These are phyloP conservation scores for Solanum paucissectum DNA, from an alignment of 257 asterid genomes.

Conservation along the genomic window DNA sequence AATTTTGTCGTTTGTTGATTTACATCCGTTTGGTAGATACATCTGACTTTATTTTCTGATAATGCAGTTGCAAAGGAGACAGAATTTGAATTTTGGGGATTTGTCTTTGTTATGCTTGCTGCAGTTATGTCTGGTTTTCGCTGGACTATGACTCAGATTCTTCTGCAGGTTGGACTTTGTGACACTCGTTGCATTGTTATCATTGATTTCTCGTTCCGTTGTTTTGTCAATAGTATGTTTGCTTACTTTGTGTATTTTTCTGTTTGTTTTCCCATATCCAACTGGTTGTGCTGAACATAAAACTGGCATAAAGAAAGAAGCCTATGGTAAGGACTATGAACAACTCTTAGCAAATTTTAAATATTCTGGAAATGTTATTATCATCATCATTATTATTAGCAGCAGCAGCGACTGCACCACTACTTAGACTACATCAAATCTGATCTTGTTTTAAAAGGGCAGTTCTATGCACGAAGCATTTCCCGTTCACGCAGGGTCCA, in stretches of 20 bases:
- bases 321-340: slow-evolving; percentile 56
- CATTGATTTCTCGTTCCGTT: background rate
- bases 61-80: slow-evolving; percentile 92
- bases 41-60: slow-evolving; percentile 3
- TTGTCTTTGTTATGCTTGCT: slow-evolving; percentile 90
- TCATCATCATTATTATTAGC: background rate
- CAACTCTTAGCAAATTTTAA: background rate
- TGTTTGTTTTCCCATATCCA: slow-evolving; percentile 12
- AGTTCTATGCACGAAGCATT: background rate
- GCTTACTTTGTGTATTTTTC: slow-evolving; percentile 16
- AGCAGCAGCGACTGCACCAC: background rate
- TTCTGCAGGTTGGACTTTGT: slow-evolving; percentile 64
- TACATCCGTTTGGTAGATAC: background rate
- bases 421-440: background rate
- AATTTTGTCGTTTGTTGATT: background rate
- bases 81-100: slow-evolving; percentile 94
- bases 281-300: slow-evolving; percentile 31
- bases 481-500: background rate
- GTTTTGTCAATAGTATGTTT: background rate
- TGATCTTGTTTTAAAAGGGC: background rate
- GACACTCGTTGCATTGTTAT: background rate
- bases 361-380: background rate
- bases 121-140: slow-evolving; percentile 99
- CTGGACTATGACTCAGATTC: slow-evolving; percentile 99
- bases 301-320: slow-evolving; percentile 74